Evolutionary conservation across 345 rosid genomes (phyloP).

Genomic region (Nasturtium officinale): DNA sequence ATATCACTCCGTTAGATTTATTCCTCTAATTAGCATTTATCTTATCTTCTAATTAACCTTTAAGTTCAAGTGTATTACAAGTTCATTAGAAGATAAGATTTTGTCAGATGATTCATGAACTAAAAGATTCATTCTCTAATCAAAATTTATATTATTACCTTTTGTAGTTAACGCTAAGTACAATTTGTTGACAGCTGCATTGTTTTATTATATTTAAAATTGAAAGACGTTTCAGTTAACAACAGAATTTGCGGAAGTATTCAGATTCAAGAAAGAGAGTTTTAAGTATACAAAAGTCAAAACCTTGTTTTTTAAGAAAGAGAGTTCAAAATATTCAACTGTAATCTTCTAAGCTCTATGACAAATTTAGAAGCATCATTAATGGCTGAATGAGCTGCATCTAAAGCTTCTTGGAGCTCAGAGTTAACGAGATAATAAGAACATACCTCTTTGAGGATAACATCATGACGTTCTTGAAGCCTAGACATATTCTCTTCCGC

Average conservation of each 20-base stretch:
- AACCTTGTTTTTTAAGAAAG: conserved; percentile 32
- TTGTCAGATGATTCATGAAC: no score
- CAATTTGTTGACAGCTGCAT: neutral
- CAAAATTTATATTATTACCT: neutral
- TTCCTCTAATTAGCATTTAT: no score
- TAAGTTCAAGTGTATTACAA: neutral
- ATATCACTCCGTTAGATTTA: neutral
- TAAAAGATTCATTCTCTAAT: neutral
- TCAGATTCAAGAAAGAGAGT: conserved; percentile 37
- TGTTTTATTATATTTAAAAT: neutral
- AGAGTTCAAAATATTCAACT: conserved; percentile 49
- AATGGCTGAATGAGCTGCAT: conserved; percentile 52
- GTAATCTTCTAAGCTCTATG: conserved; percentile 52
- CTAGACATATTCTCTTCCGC: conserved; percentile 59
- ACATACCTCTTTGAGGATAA: conserved; percentile 49
- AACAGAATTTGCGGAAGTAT: neutral
- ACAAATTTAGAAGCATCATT: conserved; percentile 54
- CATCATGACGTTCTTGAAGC: conserved; percentile 62
- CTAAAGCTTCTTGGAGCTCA: conserved; percentile 53
- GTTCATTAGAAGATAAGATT: neutral
- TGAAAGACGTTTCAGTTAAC: neutral
- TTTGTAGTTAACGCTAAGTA: neutral
- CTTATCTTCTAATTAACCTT: neutral
- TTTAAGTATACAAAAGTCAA: conserved; percentile 45
- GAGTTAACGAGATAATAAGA: conserved; percentile 53